A percentile compares a stretch with the other conserved stretches of the same genome.
Evolutionary conservation across 2,329 filamentous ascomycete genomes (phyloP).

Genomic region (Nannizzia gypsea): DNA sequence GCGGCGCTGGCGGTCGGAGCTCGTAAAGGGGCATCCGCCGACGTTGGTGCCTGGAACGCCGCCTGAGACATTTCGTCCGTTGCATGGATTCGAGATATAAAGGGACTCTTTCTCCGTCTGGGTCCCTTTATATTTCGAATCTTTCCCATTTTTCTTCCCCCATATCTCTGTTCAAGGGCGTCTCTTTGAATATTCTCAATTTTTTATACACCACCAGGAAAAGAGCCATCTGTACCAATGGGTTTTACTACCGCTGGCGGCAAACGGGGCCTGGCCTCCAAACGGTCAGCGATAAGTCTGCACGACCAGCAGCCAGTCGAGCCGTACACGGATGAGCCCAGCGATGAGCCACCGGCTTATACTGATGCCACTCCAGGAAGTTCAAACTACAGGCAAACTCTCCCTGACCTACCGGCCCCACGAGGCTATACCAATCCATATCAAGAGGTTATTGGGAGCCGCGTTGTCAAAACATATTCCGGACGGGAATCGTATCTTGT

Average conservation of each 20-base stretch:
- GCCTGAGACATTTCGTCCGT: background rate
- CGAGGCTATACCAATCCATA: background rate
- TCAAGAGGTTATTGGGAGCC: background rate
- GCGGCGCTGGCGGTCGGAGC: background rate
- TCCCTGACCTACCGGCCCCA: background rate
- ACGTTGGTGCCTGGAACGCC: background rate
- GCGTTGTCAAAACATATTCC: background rate
- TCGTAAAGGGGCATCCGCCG: background rate
- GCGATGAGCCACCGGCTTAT: background rate
- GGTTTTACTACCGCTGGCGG: background rate
- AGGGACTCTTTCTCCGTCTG: background rate
- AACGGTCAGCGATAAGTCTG: conserved; percentile 3
- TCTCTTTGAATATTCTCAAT: background rate
- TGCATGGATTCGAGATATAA: background rate
- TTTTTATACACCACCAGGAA: background rate
- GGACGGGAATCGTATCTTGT: conserved; percentile 11
- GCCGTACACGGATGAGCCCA: background rate
- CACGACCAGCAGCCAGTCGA: background rate
- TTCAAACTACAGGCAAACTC: background rate
- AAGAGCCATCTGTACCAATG: background rate
- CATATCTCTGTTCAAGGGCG: background rate
- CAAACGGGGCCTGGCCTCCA: background rate
- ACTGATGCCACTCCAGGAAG: background rate
- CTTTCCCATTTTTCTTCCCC: too few species aligned
- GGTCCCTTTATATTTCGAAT: background rate